A percentile compares a stretch with the other conserved stretches of the same genome.
Evolutionary conservation across 805 yeast genomes (phyloP).

Genomic region (Priceomyces carsonii): DNA sequence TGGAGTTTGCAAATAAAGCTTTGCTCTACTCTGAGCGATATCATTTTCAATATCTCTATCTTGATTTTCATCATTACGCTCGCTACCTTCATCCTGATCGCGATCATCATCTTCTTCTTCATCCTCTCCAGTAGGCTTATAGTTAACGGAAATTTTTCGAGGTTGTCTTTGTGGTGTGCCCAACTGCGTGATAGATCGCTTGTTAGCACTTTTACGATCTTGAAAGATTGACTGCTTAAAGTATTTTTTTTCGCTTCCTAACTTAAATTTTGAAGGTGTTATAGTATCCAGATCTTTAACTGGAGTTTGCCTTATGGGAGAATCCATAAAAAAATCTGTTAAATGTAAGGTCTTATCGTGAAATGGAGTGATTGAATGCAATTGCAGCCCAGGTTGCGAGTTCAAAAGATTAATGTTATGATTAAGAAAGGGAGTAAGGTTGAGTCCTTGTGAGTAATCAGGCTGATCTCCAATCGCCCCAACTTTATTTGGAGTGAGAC

Average conservation of each 20-base stretch:
- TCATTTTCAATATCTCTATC: constrained; percentile 15
- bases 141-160: constrained; percentile 24
- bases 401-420: constrained; percentile 29
- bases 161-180: constrained; percentile 42
- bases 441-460: constrained; percentile 36
- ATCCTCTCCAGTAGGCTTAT: constrained; percentile 17
- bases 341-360: constrained; percentile 43
- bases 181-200: constrained; percentile 35
- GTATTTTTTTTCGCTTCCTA: constrained; percentile 19
- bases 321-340: constrained; percentile 45
- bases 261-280: constrained; percentile 40
- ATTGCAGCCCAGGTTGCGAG: constrained; percentile 15
- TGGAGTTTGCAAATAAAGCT: constrained; percentile 29
- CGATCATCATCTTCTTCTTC: constrained; percentile 11
- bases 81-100: constrained; percentile 18
- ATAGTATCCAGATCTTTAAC: constrained; percentile 36
- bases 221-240: constrained; percentile 19
- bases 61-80: constrained; percentile 7
- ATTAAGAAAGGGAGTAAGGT: constrained; percentile 43
- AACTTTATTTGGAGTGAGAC: constrained; percentile 38
- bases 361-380: constrained; percentile 40
- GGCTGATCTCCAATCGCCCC: constrained; percentile 13
- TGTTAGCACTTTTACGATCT: constrained; percentile 31
- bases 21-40: constrained; percentile 6
- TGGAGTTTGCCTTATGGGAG: constrained; percentile 41